Evolutionary conservation across 2,329 filamentous ascomycete species (phyloP).

Genomic region (Sordariomycetes sp.): DNA sequence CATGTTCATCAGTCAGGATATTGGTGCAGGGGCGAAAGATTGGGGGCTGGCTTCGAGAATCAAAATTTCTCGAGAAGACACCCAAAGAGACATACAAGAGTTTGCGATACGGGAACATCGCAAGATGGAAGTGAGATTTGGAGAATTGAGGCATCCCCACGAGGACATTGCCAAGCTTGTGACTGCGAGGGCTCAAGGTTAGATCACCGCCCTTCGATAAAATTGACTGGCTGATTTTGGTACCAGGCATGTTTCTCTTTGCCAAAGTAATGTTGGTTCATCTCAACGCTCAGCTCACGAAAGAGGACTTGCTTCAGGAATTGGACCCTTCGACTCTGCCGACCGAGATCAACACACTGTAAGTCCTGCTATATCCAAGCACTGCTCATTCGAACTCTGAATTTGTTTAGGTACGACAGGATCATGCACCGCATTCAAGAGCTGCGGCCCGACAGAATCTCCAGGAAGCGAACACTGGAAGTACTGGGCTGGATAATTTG

Average conservation of each 20-base stretch:
- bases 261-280: constrained; percentile 1
- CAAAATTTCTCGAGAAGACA: constrained; percentile 1
- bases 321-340: too few species aligned
- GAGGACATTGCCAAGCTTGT: constrained; percentile 4
- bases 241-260: constrained; percentile 5
- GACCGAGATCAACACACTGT: not conserved
- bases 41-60: constrained; percentile 1
- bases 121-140: constrained; percentile 5
- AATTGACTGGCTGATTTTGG: not conserved
- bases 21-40: constrained; percentile 3
- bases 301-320: not conserved
- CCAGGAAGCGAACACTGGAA: not conserved
- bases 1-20: constrained; percentile 8
- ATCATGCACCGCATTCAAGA: constrained; percentile 3
- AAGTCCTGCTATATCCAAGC: too few species aligned
- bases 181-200: constrained; percentile 4
- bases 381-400: too few species aligned
- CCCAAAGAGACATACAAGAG: constrained; percentile 3
- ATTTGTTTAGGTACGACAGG: constrained; percentile 7
- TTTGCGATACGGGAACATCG: constrained; percentile 3
- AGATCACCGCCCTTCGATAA: too few species aligned
- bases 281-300: not conserved
- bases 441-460: not conserved
- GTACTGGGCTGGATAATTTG: constrained; percentile 6
- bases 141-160: not conserved